These are phyloP conservation scores for Trifolium dubium DNA, from an alignment of 306 rosid genomes.

Conservation along the genomic window DNA sequence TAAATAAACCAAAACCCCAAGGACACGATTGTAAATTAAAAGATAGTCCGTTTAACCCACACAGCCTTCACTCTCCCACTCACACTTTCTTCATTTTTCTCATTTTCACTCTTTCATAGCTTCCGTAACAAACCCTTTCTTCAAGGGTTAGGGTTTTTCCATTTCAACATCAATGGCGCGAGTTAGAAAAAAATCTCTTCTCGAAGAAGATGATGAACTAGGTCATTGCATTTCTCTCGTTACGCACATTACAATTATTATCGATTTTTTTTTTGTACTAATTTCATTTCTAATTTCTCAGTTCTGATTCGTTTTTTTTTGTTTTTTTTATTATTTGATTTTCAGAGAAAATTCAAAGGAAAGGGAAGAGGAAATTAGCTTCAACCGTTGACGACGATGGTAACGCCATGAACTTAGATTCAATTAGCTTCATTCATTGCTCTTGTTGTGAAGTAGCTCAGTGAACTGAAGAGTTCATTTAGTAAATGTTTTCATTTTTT, in stretches of 20 bases:
- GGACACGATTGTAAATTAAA: constrained; percentile 27
- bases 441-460: not conserved
- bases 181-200: not conserved
- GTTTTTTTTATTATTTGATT: not conserved
- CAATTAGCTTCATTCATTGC: not conserved
- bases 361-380: constrained; percentile 39
- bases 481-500: not conserved
- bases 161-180: constrained; percentile 32
- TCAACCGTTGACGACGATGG: constrained; percentile 32
- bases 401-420: constrained; percentile 14
- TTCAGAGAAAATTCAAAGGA: constrained; percentile 29
- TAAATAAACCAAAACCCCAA: not conserved
- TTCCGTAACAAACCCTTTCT: constrained; percentile 5
- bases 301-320: not conserved
- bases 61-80: not conserved
- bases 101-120: not conserved
- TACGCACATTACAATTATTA: not conserved
- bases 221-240: constrained; percentile 20
- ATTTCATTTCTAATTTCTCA: not conserved
- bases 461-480: not conserved
- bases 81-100: not conserved
- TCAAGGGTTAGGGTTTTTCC: constrained; percentile 40
- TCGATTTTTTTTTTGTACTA: not conserved
- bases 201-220: constrained; percentile 19
- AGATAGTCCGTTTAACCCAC: not conserved